Evolutionary conservation across 495 filamentous ascomycete genomes (phyloP).

Genomic region (Daldinia concentrica): DNA sequence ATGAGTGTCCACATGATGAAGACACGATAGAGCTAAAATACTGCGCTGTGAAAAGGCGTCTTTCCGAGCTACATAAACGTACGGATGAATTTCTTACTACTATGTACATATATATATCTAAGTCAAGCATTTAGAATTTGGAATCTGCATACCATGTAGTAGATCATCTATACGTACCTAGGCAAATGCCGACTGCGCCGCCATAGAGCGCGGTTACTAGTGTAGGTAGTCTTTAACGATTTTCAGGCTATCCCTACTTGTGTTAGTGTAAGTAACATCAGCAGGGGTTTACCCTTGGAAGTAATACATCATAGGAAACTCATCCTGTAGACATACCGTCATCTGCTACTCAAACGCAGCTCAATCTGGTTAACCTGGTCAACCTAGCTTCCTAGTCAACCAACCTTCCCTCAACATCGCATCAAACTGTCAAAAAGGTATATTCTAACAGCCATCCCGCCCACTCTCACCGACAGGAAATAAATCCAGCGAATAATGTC

Average conservation of each 20-base stretch:
- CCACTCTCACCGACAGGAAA: constrained; percentile 33
- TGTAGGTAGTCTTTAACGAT: constrained; percentile 3
- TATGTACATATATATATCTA: too few species aligned
- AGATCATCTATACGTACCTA: not conserved
- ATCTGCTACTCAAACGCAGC: constrained; percentile 24
- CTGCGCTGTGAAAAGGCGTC: too few species aligned
- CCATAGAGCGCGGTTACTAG: too few species aligned
- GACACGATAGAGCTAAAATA: not conserved
- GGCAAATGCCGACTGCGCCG: constrained; percentile 13
- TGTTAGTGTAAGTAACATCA: not conserved
- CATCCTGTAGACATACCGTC: constrained; percentile 37
- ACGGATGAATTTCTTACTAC: too few species aligned
- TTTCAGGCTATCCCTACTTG: not conserved
- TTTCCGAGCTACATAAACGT: too few species aligned
- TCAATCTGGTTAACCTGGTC: not conserved
- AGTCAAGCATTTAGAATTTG: not conserved
- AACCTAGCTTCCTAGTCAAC: not conserved
- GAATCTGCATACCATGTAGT: not conserved
- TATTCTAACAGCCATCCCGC: constrained; percentile 15
- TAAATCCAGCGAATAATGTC: constrained; percentile 24
- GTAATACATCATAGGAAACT: constrained; percentile 39
- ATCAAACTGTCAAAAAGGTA: constrained; percentile 28
- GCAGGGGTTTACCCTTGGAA: constrained; percentile 24
- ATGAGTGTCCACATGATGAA: not conserved
- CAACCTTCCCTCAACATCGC: constrained; percentile 25